Percentiles rank a stretch among this genome's conserved stretches.
Conservation (phyloP, 2,329 filamentous ascomycete genomes). For the Dothistroma pini region DNA sequence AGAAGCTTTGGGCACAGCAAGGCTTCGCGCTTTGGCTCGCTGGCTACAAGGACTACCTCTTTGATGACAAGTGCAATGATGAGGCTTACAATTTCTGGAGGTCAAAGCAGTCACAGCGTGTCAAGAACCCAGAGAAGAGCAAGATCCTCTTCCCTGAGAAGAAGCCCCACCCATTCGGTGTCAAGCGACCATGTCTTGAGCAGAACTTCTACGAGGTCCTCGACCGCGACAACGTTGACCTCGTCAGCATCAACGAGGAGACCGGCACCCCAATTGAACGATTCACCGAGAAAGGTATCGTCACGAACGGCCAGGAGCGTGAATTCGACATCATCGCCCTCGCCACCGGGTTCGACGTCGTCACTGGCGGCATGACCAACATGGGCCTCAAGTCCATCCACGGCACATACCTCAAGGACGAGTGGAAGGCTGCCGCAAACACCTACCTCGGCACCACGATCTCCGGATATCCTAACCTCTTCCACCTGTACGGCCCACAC, state of each 20-base stretch:
- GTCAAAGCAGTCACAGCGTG: slow-evolving; percentile 42
- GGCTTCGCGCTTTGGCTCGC: slow-evolving; percentile 31
- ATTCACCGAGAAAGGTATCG: slow-evolving; percentile 44
- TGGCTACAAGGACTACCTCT: slow-evolving; percentile 34
- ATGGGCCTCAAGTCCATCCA: slow-evolving; percentile 42
- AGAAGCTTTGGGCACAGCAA: slow-evolving; percentile 40
- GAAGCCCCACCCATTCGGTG: slow-evolving; percentile 45
- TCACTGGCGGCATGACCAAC: slow-evolving; percentile 47
- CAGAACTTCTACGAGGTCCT: slow-evolving; percentile 48
- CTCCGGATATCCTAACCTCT: slow-evolving; percentile 28
- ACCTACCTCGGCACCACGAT: slow-evolving; percentile 45
- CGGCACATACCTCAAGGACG: slow-evolving; percentile 33
- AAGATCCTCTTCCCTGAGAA: slow-evolving; percentile 46
- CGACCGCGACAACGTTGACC: slow-evolving; percentile 41
- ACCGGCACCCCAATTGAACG: slow-evolving; percentile 39
- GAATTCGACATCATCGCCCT: slow-evolving; percentile 48
- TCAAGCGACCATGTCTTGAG: slow-evolving; percentile 47
- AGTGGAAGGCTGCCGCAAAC: slow-evolving; percentile 44
- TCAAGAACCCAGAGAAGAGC: slow-evolving; percentile 43
- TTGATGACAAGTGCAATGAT: slow-evolving; percentile 41
- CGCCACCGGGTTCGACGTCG: slow-evolving; percentile 46
- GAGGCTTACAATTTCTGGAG: slow-evolving; percentile 48
- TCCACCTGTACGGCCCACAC: slow-evolving; percentile 42
- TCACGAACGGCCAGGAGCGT: slow-evolving; percentile 39
- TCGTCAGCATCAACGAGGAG: slow-evolving; percentile 41